These are phyloP conservation scores for Plasmopara viticola DNA, from an alignment of 352 stramenopile genomes.

Conservation along the genomic window DNA sequence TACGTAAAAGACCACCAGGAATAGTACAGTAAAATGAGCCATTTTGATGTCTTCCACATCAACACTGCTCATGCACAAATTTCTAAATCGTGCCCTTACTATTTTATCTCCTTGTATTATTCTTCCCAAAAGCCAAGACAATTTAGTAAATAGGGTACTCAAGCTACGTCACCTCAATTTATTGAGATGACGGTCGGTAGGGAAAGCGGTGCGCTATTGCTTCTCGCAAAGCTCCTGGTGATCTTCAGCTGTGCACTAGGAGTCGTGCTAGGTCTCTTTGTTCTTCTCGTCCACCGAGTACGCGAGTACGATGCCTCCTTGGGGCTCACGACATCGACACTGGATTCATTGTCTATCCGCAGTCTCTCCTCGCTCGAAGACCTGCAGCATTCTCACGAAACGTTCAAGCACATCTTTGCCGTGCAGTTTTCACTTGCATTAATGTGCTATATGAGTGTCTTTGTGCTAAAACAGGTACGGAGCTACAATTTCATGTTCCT, in stretches of 20 bases:
- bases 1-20: no score
- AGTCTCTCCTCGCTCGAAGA: constrained; percentile 58
- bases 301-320: constrained; percentile 35
- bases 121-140: not conserved
- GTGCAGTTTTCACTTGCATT: constrained; percentile 64
- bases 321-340: constrained; percentile 34
- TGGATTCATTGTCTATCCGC: constrained; percentile 48
- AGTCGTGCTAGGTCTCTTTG: constrained; percentile 31
- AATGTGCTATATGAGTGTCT: constrained; percentile 59
- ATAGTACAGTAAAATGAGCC: no score
- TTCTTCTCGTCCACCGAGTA: constrained; percentile 39
- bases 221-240: constrained; percentile 35
- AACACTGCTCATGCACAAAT: no score
- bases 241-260: constrained; percentile 35
- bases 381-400: constrained; percentile 54
- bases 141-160: not conserved
- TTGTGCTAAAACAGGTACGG: constrained; percentile 74
- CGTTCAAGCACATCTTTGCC: constrained; percentile 48
- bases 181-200: not conserved
- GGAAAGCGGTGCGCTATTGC: constrained; percentile 16
- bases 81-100: no score
- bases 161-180: not conserved
- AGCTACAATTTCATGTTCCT: not conserved
- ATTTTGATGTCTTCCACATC: no score
- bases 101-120: no score